Percentiles rank a stretch among this genome's conserved stretches.
Conservation (phyloP, 768 basidiomycete species). For the Xerocomellus intermedius region DNA sequence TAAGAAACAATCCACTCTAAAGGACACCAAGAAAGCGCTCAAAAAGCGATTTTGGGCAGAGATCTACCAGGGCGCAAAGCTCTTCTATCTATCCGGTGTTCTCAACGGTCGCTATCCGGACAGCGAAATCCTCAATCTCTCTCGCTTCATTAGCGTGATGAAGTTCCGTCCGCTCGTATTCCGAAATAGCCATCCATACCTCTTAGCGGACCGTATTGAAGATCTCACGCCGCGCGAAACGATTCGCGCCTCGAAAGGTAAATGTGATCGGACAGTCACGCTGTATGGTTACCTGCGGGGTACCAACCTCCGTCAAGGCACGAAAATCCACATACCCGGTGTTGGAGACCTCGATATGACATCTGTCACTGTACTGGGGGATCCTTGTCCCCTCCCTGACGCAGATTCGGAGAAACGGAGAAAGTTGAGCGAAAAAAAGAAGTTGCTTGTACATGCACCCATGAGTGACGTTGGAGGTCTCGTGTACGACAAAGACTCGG, state of each 20-base stretch:
- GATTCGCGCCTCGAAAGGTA: slow-evolving; percentile 74
- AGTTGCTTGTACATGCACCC: slow-evolving; percentile 88
- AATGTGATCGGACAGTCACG: slow-evolving; percentile 91
- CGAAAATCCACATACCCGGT: slow-evolving; percentile 90
- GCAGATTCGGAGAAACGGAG: slow-evolving; percentile 87
- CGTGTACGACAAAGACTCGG: slow-evolving; percentile 96
- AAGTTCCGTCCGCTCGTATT: slow-evolving; percentile 98
- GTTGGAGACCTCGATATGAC: slow-evolving; percentile 85
- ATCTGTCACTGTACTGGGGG: slow-evolving; percentile 72
- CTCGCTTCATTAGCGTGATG: slow-evolving; percentile 95
- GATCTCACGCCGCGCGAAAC: slow-evolving; percentile 90
- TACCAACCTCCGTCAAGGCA: slow-evolving; percentile 73
- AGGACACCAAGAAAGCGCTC: slow-evolving; percentile 86
- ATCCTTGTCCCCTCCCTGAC: slow-evolving; percentile 94
- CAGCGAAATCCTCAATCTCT: slow-evolving; percentile 92
- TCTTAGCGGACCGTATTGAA: slow-evolving; percentile 92
- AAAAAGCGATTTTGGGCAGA: slow-evolving; percentile 99
- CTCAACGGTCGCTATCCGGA: slow-evolving; percentile 98
- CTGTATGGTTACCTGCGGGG: slow-evolving; percentile 95
- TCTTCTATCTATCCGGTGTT: slow-evolving; percentile 96
- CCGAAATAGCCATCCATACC: slow-evolving; percentile 92
- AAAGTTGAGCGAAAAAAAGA: slow-evolving; percentile 94
- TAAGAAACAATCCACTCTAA: slow-evolving; percentile 84
- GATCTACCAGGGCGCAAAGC: slow-evolving; percentile 97
- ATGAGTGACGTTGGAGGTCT: slow-evolving; percentile 99